Evolutionary conservation across 495 filamentous ascomycete genomes (phyloP).

Genomic region (Tuber borchii): DNA sequence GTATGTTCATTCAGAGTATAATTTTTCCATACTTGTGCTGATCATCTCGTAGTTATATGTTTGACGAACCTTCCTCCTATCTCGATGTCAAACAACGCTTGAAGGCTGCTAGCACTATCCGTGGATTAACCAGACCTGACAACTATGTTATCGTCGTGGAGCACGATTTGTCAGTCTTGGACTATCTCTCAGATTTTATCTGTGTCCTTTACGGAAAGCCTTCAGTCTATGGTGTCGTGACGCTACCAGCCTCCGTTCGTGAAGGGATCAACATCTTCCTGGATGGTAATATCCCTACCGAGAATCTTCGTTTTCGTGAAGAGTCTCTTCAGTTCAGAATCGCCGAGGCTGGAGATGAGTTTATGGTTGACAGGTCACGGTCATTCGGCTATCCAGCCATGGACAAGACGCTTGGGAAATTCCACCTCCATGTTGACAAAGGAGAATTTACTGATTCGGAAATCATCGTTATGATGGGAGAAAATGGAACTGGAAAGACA

Average conservation of each 20-base stretch:
- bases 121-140: constrained; percentile 73
- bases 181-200: constrained; percentile 97
- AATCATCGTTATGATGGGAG: constrained; percentile 99
- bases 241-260: constrained; percentile 86
- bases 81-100: constrained; percentile 98
- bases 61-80: constrained; percentile 97
- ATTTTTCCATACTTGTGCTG: background rate
- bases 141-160: constrained; percentile 98
- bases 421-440: constrained; percentile 72
- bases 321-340: constrained; percentile 96
- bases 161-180: constrained; percentile 95
- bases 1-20: constrained; percentile 45
- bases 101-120: constrained; percentile 83
- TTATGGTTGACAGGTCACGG: constrained; percentile 73
- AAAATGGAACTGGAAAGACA: constrained; percentile 93
- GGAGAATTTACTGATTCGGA: constrained; percentile 95
- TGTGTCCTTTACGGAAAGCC: constrained; percentile 94
- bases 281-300: constrained; percentile 93
- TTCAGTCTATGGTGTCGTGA: constrained; percentile 97
- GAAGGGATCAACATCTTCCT: constrained; percentile 99
- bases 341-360: constrained; percentile 85
- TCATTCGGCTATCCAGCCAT: constrained; percentile 81
- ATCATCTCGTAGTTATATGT: constrained; percentile 70
- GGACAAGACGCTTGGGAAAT: constrained; percentile 87
- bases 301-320: constrained; percentile 97